Evolutionary conservation across 371 early-diverging fungal species (phyloP).

Genomic region (Haplosporangium sp.): DNA sequence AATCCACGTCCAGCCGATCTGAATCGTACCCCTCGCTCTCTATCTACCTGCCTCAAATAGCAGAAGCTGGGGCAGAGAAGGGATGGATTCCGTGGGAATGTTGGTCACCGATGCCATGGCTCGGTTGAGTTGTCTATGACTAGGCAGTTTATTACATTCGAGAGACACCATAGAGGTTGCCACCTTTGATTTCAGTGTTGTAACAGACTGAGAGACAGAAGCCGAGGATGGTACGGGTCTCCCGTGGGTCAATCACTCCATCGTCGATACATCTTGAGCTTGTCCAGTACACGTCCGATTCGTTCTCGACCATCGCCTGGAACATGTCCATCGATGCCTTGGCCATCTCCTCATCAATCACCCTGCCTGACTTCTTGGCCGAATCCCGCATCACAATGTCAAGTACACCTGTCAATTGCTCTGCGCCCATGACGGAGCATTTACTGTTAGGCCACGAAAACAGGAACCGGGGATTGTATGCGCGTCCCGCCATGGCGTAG

Average conservation of each 20-base stretch:
- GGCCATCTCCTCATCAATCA: constrained; percentile 72
- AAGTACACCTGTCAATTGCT: constrained; percentile 78
- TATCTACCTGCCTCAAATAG: too few relatives aligned
- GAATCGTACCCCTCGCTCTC: too few relatives aligned
- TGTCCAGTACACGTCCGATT: constrained; percentile 79
- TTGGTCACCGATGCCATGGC: too few relatives aligned
- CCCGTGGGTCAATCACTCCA: constrained; percentile 76
- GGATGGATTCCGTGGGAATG: too few relatives aligned
- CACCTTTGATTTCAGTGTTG: constrained; percentile 70
- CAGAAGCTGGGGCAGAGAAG: too few relatives aligned
- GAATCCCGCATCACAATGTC: constrained; percentile 79
- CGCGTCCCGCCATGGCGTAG: constrained; percentile 83
- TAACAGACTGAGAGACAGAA: constrained; percentile 72
- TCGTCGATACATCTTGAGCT: constrained; percentile 76
- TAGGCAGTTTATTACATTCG: constrained; percentile 63
- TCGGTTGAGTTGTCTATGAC: too few relatives aligned
- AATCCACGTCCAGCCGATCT: too few relatives aligned
- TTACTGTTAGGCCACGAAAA: constrained; percentile 84
- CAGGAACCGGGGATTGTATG: constrained; percentile 79
- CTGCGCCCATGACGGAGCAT: constrained; percentile 84
- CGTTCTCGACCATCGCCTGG: constrained; percentile 72
- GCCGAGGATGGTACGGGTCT: constrained; percentile 71
- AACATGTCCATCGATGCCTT: constrained; percentile 68
- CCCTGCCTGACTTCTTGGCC: constrained; percentile 63
- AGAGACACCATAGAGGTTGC: constrained; percentile 76